Evolutionary conservation across 1,139 yeast species (phyloP).

Genomic region (Yamadazyma pseudoaaseri): DNA sequence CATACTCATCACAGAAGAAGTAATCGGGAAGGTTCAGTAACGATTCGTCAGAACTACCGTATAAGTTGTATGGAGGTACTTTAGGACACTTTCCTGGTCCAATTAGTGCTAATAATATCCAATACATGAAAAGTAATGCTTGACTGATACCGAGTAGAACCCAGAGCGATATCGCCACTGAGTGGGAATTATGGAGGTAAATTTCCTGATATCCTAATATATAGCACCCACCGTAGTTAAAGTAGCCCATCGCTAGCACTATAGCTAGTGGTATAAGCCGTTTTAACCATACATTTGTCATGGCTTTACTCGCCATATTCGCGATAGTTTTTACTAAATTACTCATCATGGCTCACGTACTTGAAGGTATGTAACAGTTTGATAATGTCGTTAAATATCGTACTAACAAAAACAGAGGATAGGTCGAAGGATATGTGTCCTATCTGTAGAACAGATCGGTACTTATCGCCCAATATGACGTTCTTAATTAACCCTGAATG

Average conservation of each 20-base stretch:
- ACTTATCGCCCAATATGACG: conserved; percentile 89
- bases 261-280: conserved; percentile 1
- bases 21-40: background rate
- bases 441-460: conserved; percentile 92
- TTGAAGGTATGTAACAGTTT: conserved; percentile 3
- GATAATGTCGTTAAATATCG: background rate
- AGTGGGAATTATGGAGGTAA: conserved; percentile 27
- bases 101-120: conserved; percentile 24
- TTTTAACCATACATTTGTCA: background rate
- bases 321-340: background rate
- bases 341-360: conserved; percentile 2
- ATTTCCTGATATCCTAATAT: conserved; percentile 38
- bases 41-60: conserved; percentile 9
- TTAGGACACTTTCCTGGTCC: conserved; percentile 38
- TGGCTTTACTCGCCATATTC: too few species aligned
- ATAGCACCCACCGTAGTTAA: conserved; percentile 33
- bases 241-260: conserved; percentile 22
- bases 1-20: conserved; percentile 50
- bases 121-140: conserved; percentile 25
- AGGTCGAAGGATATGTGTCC: conserved; percentile 85
- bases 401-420: conserved; percentile 24
- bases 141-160: conserved; percentile 27
- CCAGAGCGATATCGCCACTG: conserved; percentile 39
- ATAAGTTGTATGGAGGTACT: conserved; percentile 28
- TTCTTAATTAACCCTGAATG: conserved; percentile 95